Percentiles rank a stretch among this genome's conserved stretches.
phyloP scores from a whole-genome alignment of 2,329 filamentous ascomycete species.

The Tolypocladium tropicale region DNA sequence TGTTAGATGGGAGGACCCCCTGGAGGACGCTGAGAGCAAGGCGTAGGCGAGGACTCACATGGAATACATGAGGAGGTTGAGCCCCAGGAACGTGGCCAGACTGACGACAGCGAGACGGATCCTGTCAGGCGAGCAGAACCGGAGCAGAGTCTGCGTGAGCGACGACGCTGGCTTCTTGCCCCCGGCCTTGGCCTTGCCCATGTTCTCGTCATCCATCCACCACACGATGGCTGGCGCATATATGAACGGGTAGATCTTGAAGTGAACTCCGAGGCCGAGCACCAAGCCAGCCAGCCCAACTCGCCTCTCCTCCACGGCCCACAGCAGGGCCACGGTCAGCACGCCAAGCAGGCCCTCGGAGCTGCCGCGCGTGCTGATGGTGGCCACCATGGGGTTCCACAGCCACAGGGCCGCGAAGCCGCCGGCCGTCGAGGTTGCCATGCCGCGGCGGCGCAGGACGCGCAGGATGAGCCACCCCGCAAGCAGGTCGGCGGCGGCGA shows the following conservation, averaged over 20 bases:
- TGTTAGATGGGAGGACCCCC: constrained; percentile 4
- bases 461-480: constrained; percentile 67
- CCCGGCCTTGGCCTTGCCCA: constrained; percentile 14
- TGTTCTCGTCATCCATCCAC: constrained; percentile 58
- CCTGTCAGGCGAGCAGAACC: constrained; percentile 44
- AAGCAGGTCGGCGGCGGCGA: constrained; percentile 71
- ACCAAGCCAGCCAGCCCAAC: constrained; percentile 59
- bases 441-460: constrained; percentile 27
- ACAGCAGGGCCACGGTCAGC: constrained; percentile 72
- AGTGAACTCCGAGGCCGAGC: constrained; percentile 79
- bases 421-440: constrained; percentile 47
- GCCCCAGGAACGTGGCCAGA: constrained; percentile 57
- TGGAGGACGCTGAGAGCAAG: not conserved
- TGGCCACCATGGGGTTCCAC: constrained; percentile 95
- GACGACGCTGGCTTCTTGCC: constrained; percentile 6
- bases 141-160: constrained; percentile 11
- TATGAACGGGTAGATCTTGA: constrained; percentile 98
- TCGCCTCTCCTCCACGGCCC: constrained; percentile 61
- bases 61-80: constrained; percentile 73
- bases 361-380: constrained; percentile 90
- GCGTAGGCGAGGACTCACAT: constrained; percentile 46
- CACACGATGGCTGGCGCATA: constrained; percentile 75
- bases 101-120: constrained; percentile 53
- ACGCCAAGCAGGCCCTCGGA: constrained; percentile 85
- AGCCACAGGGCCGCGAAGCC: constrained; percentile 83